phyloP scores from a whole-genome alignment of 331 rosid species.

The Dryas integrifolia region DNA sequence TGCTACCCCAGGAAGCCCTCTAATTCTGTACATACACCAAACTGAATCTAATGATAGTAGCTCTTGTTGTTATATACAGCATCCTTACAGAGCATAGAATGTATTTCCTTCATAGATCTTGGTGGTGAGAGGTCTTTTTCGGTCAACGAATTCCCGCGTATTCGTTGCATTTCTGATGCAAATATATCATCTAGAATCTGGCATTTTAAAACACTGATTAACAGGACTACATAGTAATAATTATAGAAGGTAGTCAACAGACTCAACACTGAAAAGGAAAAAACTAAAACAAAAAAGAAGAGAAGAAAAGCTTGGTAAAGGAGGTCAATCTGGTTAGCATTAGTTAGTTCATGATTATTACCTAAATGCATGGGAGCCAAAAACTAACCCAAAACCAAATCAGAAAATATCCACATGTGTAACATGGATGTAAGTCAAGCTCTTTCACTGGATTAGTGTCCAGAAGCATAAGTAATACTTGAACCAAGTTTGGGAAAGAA shows the following conservation, averaged over 20 bases:
- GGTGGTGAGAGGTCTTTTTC: conserved; percentile 30
- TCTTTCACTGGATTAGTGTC: too few species aligned
- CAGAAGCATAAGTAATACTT: too few species aligned
- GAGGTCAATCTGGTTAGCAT: neutral
- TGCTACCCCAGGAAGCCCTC: neutral
- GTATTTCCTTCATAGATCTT: conserved; percentile 24
- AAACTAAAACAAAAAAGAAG: neutral
- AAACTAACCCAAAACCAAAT: too few species aligned
- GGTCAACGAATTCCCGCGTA: conserved; percentile 23
- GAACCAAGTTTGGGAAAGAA: too few species aligned
- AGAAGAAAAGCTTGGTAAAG: neutral
- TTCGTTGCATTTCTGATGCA: conserved; percentile 35
- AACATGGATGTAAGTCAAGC: too few species aligned
- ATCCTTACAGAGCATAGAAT: conserved; percentile 27
- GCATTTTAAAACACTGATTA: neutral
- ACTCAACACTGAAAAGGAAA: neutral
- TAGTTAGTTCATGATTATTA: neutral
- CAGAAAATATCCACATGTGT: too few species aligned
- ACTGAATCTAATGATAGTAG: neutral
- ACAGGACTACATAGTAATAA: neutral
- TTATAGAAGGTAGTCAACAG: neutral
- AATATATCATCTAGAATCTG: conserved; percentile 37
- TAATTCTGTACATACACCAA: neutral
- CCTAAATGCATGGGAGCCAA: too few species aligned
- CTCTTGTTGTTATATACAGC: neutral